Conservation (phyloP, 73 alveolate genomes). For the Paramecium caudatum region DNA sequence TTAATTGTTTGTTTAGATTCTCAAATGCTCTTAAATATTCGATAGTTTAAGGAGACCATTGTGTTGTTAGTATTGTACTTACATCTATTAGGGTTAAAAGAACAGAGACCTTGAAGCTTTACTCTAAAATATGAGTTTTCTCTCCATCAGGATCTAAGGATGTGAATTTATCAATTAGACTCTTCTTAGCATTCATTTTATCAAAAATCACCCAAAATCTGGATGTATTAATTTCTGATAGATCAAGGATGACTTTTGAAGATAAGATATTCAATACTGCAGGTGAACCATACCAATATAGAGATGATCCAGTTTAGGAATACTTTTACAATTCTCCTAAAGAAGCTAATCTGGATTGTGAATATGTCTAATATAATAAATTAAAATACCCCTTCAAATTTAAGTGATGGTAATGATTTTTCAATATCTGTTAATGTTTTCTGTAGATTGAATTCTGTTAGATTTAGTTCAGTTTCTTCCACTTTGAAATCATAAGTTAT, state of each 20-base stretch:
- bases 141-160: slow-evolving; percentile 79
- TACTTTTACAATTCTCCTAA: slow-evolving; percentile 72
- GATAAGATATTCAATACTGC: slow-evolving; percentile 69
- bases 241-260: slow-evolving; percentile 64
- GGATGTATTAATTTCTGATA: slow-evolving; percentile 65
- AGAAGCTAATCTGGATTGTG: slow-evolving; percentile 66
- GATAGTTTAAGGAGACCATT: slow-evolving; percentile 73
- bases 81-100: slow-evolving; percentile 66
- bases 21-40: slow-evolving; percentile 70
- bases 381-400: slow-evolving; percentile 73
- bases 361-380: slow-evolving; percentile 1
- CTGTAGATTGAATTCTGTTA: slow-evolving; percentile 57
- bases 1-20: background rate
- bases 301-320: slow-evolving; percentile 64
- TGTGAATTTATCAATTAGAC: slow-evolving; percentile 72
- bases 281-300: slow-evolving; percentile 73
- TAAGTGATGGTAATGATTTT: slow-evolving; percentile 37
- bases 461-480: slow-evolving; percentile 53
- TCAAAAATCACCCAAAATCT: slow-evolving; percentile 67
- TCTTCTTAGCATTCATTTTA: slow-evolving; percentile 76
- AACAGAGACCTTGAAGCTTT: slow-evolving; percentile 34
- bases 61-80: slow-evolving; percentile 56
- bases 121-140: slow-evolving; percentile 73
- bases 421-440: slow-evolving; percentile 31
- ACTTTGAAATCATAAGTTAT: slow-evolving; percentile 67